Base-by-base conservation (phyloP, 768 basidiomycete species). In the Pisolithus orientalis region DNA sequence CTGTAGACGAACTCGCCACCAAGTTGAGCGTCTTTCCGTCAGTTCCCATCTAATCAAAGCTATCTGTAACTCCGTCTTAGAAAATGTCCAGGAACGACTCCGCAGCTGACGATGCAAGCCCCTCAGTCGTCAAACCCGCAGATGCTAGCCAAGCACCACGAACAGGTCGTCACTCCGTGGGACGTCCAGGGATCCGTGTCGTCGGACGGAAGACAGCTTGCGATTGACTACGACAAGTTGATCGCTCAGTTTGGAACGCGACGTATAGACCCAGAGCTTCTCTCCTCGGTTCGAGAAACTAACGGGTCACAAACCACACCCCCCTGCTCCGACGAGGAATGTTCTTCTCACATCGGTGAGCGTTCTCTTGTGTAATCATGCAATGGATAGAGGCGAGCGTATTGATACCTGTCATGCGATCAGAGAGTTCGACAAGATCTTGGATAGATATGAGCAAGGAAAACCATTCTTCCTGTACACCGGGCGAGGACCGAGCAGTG, bases 391-490 rank as follows among this genome's bases (percentile, higher is more conserved):
- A 9, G 17, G 13, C 32, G 11, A 11, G 9, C 25, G 16, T 21
- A 21, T 28, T 55, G 53, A 59, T 52, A 42, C 25, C 1, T 47
- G 24, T 14, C 39, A 31, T 14, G n/a, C 44, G 31, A 51, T 16
- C 53, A 97, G 94, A 49, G 96, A 99, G 50, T 84, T 99, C 60
- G 87, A 94, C 71, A 82, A 82, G 60, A 96, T 99, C 50, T 73
- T 99, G 53, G 93, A 96, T 69, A 85, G 93, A 55, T 97, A 90
- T 68, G 95, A 98, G 69, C 87, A 95, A 63, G 86, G 90, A 14
- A 96, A 98, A 68, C 96, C 94, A 2, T 98, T 97, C 73, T 99
- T 90, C 75, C 72, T 99, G 57, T 99, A 99, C 70, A 99, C 96
- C 1, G 96, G 96, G 31, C 83, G 96, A 53, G 96, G 96, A 10